Conservation (phyloP, 768 basidiomycete genomes). For the Agaricus bisporus region DNA sequence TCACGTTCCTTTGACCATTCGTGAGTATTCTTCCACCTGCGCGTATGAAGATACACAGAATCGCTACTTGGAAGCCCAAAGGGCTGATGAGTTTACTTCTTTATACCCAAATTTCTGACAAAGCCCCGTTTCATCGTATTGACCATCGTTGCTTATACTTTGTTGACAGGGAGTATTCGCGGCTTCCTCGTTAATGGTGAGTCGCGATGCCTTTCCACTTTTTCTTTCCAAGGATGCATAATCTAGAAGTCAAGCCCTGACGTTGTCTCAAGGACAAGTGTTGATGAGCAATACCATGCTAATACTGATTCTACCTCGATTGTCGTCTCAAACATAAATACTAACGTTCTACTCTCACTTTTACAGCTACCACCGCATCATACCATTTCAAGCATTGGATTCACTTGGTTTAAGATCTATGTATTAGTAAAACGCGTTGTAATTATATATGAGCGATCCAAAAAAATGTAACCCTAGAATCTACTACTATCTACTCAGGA, state of each 20-base stretch:
- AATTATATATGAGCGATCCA: background rate
- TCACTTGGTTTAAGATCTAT: background rate
- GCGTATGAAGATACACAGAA: constrained; percentile 67
- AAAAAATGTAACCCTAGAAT: background rate
- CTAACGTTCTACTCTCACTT: background rate
- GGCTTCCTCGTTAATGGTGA: constrained; percentile 9
- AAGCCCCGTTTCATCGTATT: constrained; percentile 13
- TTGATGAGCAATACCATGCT: constrained; percentile 82
- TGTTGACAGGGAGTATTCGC: constrained; percentile 11
- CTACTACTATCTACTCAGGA: constrained; percentile 7
- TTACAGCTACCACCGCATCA: background rate
- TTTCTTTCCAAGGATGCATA: constrained; percentile 45
- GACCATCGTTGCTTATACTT: constrained; percentile 1
- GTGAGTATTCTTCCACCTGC: constrained; percentile 21
- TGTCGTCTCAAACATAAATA: background rate
- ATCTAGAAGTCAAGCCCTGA: constrained; percentile 93
- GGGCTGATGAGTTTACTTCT: constrained; percentile 59
- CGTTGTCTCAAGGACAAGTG: constrained; percentile 61
- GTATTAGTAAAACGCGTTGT: background rate
- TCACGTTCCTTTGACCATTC: constrained; percentile 17
- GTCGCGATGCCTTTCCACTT: constrained; percentile 25
- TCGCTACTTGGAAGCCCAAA: constrained; percentile 80
- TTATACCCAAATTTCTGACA: constrained; percentile 94
- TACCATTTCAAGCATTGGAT: background rate
- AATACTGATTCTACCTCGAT: constrained; percentile 56